A percentile compares a stretch with the other conserved stretches of the same genome.
Evolutionary conservation across 805 yeast genomes (phyloP).

Genomic region (Myxozyma lipomycoides): DNA sequence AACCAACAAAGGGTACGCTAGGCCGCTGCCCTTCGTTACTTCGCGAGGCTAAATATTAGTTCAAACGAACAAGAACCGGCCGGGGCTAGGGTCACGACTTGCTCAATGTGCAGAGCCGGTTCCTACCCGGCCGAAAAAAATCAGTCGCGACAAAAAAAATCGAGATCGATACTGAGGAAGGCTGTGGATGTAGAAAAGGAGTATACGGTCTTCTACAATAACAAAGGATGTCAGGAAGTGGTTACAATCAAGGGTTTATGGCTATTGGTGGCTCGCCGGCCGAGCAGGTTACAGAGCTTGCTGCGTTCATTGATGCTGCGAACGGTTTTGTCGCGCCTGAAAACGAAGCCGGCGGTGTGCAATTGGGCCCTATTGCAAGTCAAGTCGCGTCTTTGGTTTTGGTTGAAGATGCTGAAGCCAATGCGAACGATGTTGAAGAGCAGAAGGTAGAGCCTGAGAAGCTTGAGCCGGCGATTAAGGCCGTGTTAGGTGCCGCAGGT

Average conservation of each 20-base stretch:
- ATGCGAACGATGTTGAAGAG: slow-evolving; percentile 9
- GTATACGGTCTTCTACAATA: no score
- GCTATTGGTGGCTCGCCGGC: slow-evolving; percentile 16
- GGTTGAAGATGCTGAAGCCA: background rate
- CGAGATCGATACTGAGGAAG: no score
- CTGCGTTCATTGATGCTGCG: slow-evolving; percentile 38
- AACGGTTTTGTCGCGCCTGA: slow-evolving; percentile 31
- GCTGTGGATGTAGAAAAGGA: no score
- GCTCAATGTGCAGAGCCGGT: no score
- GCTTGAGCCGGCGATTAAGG: slow-evolving; percentile 14
- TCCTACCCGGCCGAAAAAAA: no score
- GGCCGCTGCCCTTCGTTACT: no score
- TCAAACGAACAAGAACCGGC: no score
- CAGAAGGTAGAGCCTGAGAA: slow-evolving; percentile 12
- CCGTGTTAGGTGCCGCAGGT: slow-evolving; percentile 17
- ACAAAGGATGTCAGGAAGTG: no score
- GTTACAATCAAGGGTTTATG: slow-evolving; percentile 15
- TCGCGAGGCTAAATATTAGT: no score
- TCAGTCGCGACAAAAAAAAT: no score
- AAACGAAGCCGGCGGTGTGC: slow-evolving; percentile 14
- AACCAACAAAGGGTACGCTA: no score
- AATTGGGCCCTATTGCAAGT: slow-evolving; percentile 21
- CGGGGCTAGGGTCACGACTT: no score
- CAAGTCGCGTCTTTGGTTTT: slow-evolving; percentile 12
- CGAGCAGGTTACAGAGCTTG: slow-evolving; percentile 32